Evolutionary conservation across 345 rosid species (phyloP), one percentile per base, ranked within the genome.

Genomic region (Eucalyptus polyanthemos): DNA sequence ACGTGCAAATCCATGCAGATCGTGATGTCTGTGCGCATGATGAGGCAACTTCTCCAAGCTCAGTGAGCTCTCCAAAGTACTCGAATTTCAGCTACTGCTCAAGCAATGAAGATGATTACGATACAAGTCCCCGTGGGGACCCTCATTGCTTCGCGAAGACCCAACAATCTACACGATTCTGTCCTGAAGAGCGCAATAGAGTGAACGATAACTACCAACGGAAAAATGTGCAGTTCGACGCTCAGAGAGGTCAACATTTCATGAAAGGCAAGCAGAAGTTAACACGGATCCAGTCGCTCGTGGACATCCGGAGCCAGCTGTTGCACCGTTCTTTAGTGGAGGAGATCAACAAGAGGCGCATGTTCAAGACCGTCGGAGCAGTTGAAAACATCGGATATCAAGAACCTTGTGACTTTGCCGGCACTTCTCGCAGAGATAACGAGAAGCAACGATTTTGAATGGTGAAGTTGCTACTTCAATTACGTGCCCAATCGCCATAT

Each of bases 241-340:
- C 40, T 85, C 89, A 34, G 87, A 29, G 87, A 90, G 89, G 24
- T 67, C 62, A 89, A 47, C 72, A 45, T 21, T 29, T 12, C 42
- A 7, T 54, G 29, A 42, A 76, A 72, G 13, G 54, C 50, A 44
- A 86, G 53, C 34, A 58, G 25, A 76, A 93, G 88, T 87, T 93
- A 60, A 91, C 91, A 56, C 92, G 93, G 93, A 93, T 88, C 16
- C 86, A 91, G 83, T 94, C 99, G 24, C 90, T 96, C 49, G 92
- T 96, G 50, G 99, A 97, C 83, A 86, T 95, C 6, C 93, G 97
- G n/a, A 96, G 96, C 91, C 98, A 95, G 87, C 92, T 95, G 91
- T 65, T 97, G 91, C 97, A 96, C 88, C 92, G 93, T 50, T 94
- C 97, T n/a, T 92, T 96, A 88, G 92, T 97, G 93, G 97, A 95